phyloP scores from a whole-genome alignment of 352 stramenopile genomes.

The Phytophthora syringae region DNA sequence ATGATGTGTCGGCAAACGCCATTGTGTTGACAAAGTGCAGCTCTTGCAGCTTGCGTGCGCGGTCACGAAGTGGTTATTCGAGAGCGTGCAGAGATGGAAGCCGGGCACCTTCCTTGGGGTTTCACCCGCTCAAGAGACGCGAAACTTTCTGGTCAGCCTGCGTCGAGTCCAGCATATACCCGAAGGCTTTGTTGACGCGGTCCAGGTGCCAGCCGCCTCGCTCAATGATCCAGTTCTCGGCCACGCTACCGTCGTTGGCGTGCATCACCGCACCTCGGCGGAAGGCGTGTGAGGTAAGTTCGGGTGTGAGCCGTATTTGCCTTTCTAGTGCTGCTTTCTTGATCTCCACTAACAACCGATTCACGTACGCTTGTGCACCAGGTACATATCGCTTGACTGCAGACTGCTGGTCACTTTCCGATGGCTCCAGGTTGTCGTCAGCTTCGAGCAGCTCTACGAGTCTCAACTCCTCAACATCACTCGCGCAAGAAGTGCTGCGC shows the following conservation, averaged over 20 bases:
- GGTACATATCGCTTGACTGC: neutral
- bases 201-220: neutral
- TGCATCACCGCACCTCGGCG: constrained; percentile 6
- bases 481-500: neutral
- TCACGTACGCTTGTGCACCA: no score
- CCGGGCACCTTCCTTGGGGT: neutral
- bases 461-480: no score
- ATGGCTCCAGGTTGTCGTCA: neutral
- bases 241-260: neutral
- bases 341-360: no score
- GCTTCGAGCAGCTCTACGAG: neutral
- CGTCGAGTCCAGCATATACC: neutral
- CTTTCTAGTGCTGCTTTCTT: no score
- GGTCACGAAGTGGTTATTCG: neutral
- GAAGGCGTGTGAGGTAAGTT: neutral
- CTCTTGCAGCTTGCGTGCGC: neutral
- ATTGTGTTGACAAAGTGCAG: constrained; percentile 4
- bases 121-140: neutral
- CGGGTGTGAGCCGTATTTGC: no score
- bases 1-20: neutral
- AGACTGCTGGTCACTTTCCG: neutral
- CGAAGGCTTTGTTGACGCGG: neutral
- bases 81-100: neutral
- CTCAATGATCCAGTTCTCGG: neutral
- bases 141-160: neutral